These are phyloP conservation scores for Paraphoma chrysanthemicola DNA, from an alignment of 2,329 filamentous ascomycete species.

Conservation along the genomic window DNA sequence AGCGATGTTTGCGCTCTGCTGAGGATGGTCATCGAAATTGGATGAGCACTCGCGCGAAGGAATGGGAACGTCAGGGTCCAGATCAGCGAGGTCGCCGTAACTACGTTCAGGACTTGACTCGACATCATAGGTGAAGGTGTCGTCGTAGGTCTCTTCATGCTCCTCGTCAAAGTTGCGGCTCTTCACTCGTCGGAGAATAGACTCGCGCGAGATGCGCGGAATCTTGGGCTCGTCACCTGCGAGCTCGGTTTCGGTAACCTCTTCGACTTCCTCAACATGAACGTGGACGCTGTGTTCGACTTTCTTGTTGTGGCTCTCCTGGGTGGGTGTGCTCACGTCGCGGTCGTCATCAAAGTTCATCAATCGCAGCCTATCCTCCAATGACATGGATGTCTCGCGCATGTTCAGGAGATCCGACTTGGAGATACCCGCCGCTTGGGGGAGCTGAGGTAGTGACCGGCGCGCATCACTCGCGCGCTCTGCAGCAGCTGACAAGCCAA, in stretches of 20 bases:
- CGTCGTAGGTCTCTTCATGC: conserved; percentile 48
- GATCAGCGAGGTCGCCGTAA: conserved; percentile 58
- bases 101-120: conserved; percentile 66
- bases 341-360: conserved; percentile 78
- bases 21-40: conserved; percentile 64
- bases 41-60: conserved; percentile 79
- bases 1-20: conserved; percentile 66
- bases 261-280: conserved; percentile 39
- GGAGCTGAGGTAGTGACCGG: conserved; percentile 75
- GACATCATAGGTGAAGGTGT: conserved; percentile 41
- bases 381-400: conserved; percentile 74
- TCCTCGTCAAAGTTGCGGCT: conserved; percentile 63
- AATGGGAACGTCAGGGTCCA: conserved; percentile 89
- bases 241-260: conserved; percentile 40
- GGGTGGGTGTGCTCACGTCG: conserved; percentile 44
- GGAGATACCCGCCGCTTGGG: conserved; percentile 69
- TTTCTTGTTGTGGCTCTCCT: conserved; percentile 42
- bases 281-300: conserved; percentile 34
- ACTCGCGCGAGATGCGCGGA: conserved; percentile 89
- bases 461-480: conserved; percentile 73
- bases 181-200: conserved; percentile 87
- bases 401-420: conserved; percentile 83
- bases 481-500: conserved; percentile 71
- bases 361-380: conserved; percentile 84
- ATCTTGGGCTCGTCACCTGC: conserved; percentile 64